Evolutionary conservation across 2,329 filamentous ascomycete genomes (phyloP), one percentile per base, ranked within the genome.

Genomic region (Phialophora macrospora): DNA sequence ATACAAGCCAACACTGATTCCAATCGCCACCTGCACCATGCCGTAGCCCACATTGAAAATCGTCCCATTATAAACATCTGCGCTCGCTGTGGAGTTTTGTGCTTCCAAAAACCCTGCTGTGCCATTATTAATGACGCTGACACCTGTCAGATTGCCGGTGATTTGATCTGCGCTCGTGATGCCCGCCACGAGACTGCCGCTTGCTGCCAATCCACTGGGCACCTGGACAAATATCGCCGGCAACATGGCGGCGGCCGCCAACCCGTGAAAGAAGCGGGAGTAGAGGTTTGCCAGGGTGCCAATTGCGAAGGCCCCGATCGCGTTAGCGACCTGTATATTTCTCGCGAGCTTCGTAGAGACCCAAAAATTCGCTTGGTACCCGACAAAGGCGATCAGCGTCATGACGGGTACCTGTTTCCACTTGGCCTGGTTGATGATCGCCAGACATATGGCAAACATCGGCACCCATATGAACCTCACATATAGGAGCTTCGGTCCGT

Each of bases 181-280:
- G 14, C 86, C 86, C 0, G 81, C 79, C 1, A 88, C 81, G 20
- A 88, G 74, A 4, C 80, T 83, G 0, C 86, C 86, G 60, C 80
- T 82, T 1, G 87, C 85, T 2, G 85, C 84, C 2, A 88, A 77
- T 1, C 86, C 86, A 2, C 81, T 84, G 0, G 86, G 86, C 0
- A 88, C 86, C 65, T 87, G 84, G 1, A 88, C 85, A 68, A 96
- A 96, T 69, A 97, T 96, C 4, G 90, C 93, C 0, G 93, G 93
- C 9, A 97, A 80, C 83, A 97, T 91, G 1, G 91, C 90, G 0
- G 92, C 91, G 0, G 92, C 92, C 0, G 93, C 93, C 2, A 96
- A 85, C 1, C 90, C 90, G 75, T 93, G 92, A 12, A 89, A 77
- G 41, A 83, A 72, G 1, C 91, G 85, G 14, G 89, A 89, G 79